Evolutionary conservation across 2,329 filamentous ascomycete genomes (phyloP).

Genomic region (Xylariaceae sp.): DNA sequence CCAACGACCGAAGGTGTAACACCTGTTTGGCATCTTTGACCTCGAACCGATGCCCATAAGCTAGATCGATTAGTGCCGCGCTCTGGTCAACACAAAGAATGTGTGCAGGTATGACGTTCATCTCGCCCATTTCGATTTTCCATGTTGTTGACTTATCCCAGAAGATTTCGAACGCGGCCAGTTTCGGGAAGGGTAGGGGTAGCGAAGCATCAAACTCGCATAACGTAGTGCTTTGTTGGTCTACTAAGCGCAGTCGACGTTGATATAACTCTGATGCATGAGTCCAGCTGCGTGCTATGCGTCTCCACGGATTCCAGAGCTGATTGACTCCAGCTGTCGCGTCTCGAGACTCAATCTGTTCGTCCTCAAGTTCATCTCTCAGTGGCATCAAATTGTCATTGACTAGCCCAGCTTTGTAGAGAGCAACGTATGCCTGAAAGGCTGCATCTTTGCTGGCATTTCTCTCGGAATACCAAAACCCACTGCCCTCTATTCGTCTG

Average conservation of each 20-base stretch:
- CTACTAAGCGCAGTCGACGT: conserved; percentile 40
- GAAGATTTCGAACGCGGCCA: conserved; percentile 44
- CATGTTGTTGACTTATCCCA: conserved; percentile 42
- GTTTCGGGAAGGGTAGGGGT: conserved; percentile 45
- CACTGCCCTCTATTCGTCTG: conserved; percentile 54
- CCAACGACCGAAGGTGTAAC: conserved; percentile 43
- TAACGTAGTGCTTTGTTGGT: conserved; percentile 35
- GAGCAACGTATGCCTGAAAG: conserved; percentile 73
- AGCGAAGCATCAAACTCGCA: conserved; percentile 48
- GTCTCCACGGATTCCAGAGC: conserved; percentile 51
- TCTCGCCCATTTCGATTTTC: conserved; percentile 39
- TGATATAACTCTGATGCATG: conserved; percentile 36
- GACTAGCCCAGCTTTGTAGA: conserved; percentile 72
- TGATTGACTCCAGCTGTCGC: conserved; percentile 41
- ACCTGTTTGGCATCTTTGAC: conserved; percentile 45
- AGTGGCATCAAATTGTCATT: conserved; percentile 78
- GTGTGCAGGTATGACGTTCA: conserved; percentile 4
- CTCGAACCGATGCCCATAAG: conserved; percentile 52
- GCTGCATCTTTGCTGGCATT: conserved; percentile 80
- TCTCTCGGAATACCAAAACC: conserved; percentile 69
- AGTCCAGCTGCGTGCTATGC: conserved; percentile 48
- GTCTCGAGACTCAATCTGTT: conserved; percentile 43
- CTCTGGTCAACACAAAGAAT: conserved; percentile 46
- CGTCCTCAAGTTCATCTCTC: conserved; percentile 42
- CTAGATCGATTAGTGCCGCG: conserved; percentile 47